These are phyloP conservation scores for Ogataea sp. DNA, from an alignment of 805 yeast genomes.

Conservation along the genomic window DNA sequence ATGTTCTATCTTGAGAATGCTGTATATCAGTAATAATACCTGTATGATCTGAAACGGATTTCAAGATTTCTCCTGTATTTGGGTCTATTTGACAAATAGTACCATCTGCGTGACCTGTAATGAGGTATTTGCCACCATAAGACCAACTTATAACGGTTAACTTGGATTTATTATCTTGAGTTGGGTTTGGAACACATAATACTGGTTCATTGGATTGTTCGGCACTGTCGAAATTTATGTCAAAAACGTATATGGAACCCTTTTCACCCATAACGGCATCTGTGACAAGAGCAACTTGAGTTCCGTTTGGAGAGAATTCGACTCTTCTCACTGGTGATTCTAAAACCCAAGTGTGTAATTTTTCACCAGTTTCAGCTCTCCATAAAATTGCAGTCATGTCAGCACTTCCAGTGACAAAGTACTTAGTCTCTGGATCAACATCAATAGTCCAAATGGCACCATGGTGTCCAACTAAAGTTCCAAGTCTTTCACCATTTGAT, in stretches of 20 bases:
- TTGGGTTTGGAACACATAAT: conserved; percentile 41
- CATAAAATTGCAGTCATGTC: conserved; percentile 82
- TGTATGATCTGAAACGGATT: conserved; percentile 61
- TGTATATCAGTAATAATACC: conserved; percentile 81
- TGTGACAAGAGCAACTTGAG: conserved; percentile 63
- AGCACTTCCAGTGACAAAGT: conserved; percentile 83
- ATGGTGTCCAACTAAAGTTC: conserved; percentile 80
- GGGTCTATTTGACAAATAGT: conserved; percentile 73
- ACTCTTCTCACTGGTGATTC: conserved; percentile 89
- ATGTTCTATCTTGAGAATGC: conserved; percentile 77
- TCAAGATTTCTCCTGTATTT: conserved; percentile 60
- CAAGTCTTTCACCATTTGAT: conserved; percentile 92
- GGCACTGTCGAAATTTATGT: conserved; percentile 39
- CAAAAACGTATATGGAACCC: conserved; percentile 68
- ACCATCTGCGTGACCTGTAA: conserved; percentile 89
- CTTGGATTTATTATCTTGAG: conserved; percentile 52
- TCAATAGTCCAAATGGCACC: conserved; percentile 97
- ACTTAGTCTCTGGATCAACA: conserved; percentile 60
- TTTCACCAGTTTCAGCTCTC: conserved; percentile 73
- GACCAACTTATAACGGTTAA: conserved; percentile 86
- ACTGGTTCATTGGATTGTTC: conserved; percentile 48
- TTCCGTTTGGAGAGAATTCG: conserved; percentile 71
- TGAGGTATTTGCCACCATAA: conserved; percentile 59
- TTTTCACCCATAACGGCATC: conserved; percentile 88
- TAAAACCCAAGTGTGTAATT: conserved; percentile 62